Evolutionary conservation across 805 yeast genomes (phyloP), one percentile per base, ranked within the genome.

Genomic region (Scheffersomyces stipitis): DNA sequence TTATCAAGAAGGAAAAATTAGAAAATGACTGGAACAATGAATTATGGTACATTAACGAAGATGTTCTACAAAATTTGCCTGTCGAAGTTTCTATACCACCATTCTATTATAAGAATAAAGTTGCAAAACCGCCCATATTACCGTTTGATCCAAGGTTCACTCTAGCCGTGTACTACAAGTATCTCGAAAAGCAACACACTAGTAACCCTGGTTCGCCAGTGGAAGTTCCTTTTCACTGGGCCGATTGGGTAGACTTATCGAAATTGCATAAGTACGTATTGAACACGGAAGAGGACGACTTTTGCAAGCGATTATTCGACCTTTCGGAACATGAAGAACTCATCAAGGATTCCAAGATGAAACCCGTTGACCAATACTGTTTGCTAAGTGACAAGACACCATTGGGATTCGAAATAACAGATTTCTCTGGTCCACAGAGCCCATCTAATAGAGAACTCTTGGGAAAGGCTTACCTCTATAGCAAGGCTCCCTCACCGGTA

Each of bases 201-300:
- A 10, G 40, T 40, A 8, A 35, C 34, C 9, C 7, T 8, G n/a
- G n/a, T 7, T 6, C 7, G n/a, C 29, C 29, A 13, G 40, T 46
- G 31, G 18, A 35, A 32, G 35, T 53, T 37, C 55, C 62, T 31
- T 76, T 76, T 44, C 66, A 73, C 34, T 76, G 81, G 81, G 61
- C 67, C 8, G 81, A 76, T 42, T 76, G 81, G 81, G 66, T 71
- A 6, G 80, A 76, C 51, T 44, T 75, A 35, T 59, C 74, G 1
- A 39, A 47, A 9, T 50, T 76, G 30, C 70, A 75, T 41, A 51
- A 49, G 38, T 45, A 40, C 40, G 38, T 51, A 14, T 35, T 41
- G 15, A 29, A 15, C 6, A 30, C 38, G 4, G n/a, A 34, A 8
- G 38, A 39, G 26, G 29, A 33, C 17, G 40, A 41, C 50, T 49